Conservation (phyloP, 495 filamentous ascomycete species). For the Lindgomyces ingoldianus region DNA sequence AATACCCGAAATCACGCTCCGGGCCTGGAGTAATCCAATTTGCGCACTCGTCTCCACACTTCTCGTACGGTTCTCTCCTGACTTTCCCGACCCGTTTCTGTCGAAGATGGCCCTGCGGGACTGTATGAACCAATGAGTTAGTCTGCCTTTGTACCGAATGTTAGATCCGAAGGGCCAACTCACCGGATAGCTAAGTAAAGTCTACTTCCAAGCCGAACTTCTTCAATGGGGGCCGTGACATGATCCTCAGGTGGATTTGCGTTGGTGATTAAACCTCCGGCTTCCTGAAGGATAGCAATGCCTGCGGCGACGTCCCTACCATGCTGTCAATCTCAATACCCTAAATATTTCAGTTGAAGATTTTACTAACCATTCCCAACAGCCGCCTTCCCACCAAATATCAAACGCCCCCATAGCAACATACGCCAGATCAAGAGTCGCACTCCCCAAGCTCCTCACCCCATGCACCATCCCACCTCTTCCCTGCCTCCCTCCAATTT, state of each 20-base stretch:
- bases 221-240: constrained; percentile 56
- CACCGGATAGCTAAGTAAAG: constrained; percentile 67
- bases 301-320: constrained; percentile 56
- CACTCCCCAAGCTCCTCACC: constrained; percentile 60
- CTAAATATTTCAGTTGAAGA: neutral
- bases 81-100: constrained; percentile 60
- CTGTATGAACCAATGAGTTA: constrained; percentile 40
- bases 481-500: constrained; percentile 57
- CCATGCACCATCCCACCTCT: constrained; percentile 67
- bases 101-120: constrained; percentile 61
- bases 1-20: constrained; percentile 46
- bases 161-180: constrained; percentile 13
- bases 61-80: constrained; percentile 69
- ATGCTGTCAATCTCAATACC: neutral
- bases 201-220: constrained; percentile 60
- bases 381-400: constrained; percentile 63
- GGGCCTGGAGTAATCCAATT: constrained; percentile 62
- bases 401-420: constrained; percentile 59
- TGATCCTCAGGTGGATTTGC: constrained; percentile 63
- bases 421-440: constrained; percentile 59
- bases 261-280: constrained; percentile 65
- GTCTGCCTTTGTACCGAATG: neutral
- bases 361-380: constrained; percentile 55
- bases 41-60: constrained; percentile 64
- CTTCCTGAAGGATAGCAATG: constrained; percentile 58